Evolutionary conservation across 441 rosid species (phyloP).

Genomic region (Syzygium malaccense): DNA sequence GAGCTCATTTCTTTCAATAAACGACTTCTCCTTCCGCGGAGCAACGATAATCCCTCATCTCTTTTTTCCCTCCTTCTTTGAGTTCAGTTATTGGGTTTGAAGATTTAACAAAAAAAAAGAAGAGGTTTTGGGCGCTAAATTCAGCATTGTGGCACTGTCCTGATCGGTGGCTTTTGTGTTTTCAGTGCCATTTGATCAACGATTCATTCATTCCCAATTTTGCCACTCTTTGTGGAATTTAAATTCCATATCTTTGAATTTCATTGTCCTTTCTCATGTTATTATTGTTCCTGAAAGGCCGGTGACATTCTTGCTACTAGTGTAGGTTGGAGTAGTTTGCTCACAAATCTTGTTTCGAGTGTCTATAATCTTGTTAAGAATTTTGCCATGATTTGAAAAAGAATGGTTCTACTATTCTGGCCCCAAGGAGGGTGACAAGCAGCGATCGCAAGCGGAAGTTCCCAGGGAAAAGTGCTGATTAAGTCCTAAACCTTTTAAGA

Average conservation of each 20-base stretch:
- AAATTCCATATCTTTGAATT: neutral
- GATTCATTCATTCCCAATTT: slow-evolving; percentile 24
- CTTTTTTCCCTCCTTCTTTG: neutral
- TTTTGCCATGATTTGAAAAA: neutral
- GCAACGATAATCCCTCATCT: slow-evolving; percentile 8
- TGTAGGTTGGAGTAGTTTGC: neutral
- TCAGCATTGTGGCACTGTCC: slow-evolving; percentile 45
- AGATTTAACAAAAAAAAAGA: neutral
- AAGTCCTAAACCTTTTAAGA: no score
- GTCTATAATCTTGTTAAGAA: neutral
- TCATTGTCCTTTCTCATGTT: slow-evolving; percentile 19
- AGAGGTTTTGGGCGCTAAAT: slow-evolving; percentile 59
- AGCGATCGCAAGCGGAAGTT: neutral
- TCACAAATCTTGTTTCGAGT: neutral
- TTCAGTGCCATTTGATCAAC: slow-evolving; percentile 48
- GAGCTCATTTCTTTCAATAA: neutral
- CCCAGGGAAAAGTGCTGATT: no score
- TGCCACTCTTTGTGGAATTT: neutral
- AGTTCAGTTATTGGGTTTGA: neutral
- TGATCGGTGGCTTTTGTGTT: slow-evolving; percentile 30
- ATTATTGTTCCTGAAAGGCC: neutral
- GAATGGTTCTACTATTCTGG: neutral
- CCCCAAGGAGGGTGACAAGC: neutral
- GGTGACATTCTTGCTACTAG: neutral
- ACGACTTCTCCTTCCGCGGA: slow-evolving; percentile 99